Conservation (phyloP, 1,284 basidiomycete genomes). For the Sphaerobolus stellatus region DNA sequence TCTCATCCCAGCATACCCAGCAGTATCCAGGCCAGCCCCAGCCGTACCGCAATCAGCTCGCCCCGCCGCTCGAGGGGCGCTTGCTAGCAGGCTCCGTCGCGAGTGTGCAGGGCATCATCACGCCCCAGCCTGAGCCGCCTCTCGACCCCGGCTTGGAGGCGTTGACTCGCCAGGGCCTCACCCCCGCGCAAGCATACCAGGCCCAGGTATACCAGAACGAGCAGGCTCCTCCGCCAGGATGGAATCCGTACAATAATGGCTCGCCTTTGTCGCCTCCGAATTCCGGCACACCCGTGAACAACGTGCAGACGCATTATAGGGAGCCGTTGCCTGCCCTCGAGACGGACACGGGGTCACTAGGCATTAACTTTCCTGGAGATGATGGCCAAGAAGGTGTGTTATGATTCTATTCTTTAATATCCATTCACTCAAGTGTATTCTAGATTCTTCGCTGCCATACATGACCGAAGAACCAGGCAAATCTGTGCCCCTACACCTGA, state of each 20-base stretch:
- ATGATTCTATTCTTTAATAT: not conserved
- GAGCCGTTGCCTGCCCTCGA: slow-evolving; percentile 33
- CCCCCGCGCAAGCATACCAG: slow-evolving; percentile 77
- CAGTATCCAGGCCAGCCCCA: slow-evolving; percentile 26
- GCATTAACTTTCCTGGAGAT: slow-evolving; percentile 51
- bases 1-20: slow-evolving; percentile 25
- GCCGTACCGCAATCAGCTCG: slow-evolving; percentile 24
- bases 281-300: slow-evolving; percentile 31
- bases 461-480: slow-evolving; percentile 27
- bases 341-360: slow-evolving; percentile 55
- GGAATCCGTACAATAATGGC: slow-evolving; percentile 3
- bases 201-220: slow-evolving; percentile 60
- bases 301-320: slow-evolving; percentile 20
- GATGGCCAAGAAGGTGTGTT: slow-evolving; percentile 38
- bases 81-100: slow-evolving; percentile 9
- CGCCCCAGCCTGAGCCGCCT: slow-evolving; percentile 53
- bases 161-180: slow-evolving; percentile 53
- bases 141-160: slow-evolving; percentile 50
- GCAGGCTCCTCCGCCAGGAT: not conserved
- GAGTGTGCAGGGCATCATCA: slow-evolving; percentile 42
- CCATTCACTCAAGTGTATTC: slow-evolving; percentile 7
- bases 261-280: slow-evolving; percentile 23
- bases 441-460: slow-evolving; percentile 10
- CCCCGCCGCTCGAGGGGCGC: slow-evolving; percentile 16
- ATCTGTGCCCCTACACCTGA: slow-evolving; percentile 48